These are phyloP conservation scores for Clarireedia hainanense DNA, from an alignment of 2,329 filamentous ascomycete species.

Conservation along the genomic window DNA sequence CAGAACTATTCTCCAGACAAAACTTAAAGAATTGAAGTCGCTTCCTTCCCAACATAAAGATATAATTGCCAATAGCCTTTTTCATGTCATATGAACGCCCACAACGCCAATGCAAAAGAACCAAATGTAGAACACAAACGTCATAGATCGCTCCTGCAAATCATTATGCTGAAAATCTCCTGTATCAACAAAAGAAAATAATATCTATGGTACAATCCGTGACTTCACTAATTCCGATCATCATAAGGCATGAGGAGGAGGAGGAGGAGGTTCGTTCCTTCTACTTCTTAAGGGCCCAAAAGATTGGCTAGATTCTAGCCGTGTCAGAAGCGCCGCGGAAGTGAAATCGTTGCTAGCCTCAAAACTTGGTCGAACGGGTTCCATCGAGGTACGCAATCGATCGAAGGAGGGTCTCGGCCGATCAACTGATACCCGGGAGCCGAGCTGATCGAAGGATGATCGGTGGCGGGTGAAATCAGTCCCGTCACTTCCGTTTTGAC, in stretches of 20 bases:
- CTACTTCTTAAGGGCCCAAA: constrained; percentile 22
- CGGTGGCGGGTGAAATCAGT: constrained; percentile 76
- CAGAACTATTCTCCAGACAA: constrained; percentile 2
- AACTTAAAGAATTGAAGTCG: background rate
- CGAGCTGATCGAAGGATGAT: constrained; percentile 68
- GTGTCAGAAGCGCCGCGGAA: constrained; percentile 73
- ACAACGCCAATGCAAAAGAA: constrained; percentile 25
- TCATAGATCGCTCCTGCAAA: constrained; percentile 45
- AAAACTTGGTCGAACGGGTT: constrained; percentile 73
- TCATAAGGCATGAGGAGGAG: background rate
- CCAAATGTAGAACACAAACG: constrained; percentile 19
- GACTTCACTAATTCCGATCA: constrained; percentile 14
- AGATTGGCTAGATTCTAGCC: constrained; percentile 66
- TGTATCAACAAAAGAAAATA: constrained; percentile 31
- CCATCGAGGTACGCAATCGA: constrained; percentile 78
- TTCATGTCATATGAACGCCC: constrained; percentile 16
- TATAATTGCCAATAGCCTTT: constrained; percentile 1
- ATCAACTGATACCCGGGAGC: constrained; percentile 54
- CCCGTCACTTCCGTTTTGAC: constrained; percentile 87
- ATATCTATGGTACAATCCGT: constrained; percentile 28
- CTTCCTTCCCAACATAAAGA: background rate
- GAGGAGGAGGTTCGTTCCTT: constrained; percentile 11
- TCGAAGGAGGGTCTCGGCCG: constrained; percentile 79
- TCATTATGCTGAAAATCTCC: constrained; percentile 36
- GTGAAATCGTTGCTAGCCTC: constrained; percentile 89